Evolutionary conservation across 108 stramenopile species (phyloP), one percentile per base, ranked within the genome.

Genomic region (Mayamaea pseudoterrestris): DNA sequence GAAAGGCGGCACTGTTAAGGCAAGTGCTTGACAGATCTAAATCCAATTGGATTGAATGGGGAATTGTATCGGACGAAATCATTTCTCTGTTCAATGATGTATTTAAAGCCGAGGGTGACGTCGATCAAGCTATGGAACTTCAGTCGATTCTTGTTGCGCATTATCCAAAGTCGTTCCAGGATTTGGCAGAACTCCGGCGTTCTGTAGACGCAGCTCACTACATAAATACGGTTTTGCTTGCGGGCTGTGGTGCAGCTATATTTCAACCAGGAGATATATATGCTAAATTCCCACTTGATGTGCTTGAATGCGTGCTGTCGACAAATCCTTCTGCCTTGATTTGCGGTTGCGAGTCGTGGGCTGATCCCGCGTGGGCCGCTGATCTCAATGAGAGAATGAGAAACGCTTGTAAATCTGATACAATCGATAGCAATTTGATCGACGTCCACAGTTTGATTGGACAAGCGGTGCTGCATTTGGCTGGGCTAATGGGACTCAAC

Each of bases 401-500:
- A 4, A 20, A 41, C 40, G 40, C 16, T 6, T 20, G 12, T 13
- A 20, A 41, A 41, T 20, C 40, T 4, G 21, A 9, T 5, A 5
- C 4, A 9, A 5, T 5, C 40, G 8, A 5, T 16, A 13, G 5
- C 18, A 41, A 13, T 16, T 9, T 9, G 21, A 13, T 13, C 12
- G 18, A 41, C n/a, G n/a, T n/a, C 27, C 47, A 27, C 18, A 1
- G 24, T 31, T 30, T 29, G 22, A 27, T 30, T 2, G 47, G 47
- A 2, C 47, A 47, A 30, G 47, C 47, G 14, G 27, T 47, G 2
- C 27, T 47, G 29, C 28, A 47, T 8, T 29, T 47, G 27, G 47
- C 47, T 13, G 27, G 31, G 8, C 8, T 30, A 16, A n/a, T 47
- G 2, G 47, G 47, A 11, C 4, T 47, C 30, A 17, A 28, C n/a